phyloP scores from a whole-genome alignment of 2,329 filamentous ascomycete species.

The Trichophyton equinum region DNA sequence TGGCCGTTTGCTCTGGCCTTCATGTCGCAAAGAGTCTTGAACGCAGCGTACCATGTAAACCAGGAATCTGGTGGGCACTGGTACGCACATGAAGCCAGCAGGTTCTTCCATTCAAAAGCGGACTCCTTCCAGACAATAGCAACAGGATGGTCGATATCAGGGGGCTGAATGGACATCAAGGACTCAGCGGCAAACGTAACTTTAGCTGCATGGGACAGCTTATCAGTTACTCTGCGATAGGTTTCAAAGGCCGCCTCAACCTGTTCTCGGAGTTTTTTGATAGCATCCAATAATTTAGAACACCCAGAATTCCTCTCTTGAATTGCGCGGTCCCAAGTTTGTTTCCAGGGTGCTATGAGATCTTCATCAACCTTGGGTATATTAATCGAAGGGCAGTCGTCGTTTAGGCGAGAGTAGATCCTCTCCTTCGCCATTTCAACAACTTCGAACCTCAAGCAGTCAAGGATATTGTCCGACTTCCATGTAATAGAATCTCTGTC shows the following conservation, averaged over 20 bases:
- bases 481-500: not conserved
- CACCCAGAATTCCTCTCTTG: not conserved
- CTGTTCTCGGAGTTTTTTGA: conserved; percentile 9
- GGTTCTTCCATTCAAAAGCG: conserved; percentile 20
- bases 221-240: not conserved
- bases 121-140: conserved; percentile 25
- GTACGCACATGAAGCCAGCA: conserved; percentile 32
- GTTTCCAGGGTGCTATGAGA: conserved; percentile 23
- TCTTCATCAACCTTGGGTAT: conserved; percentile 22
- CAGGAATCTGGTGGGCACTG: not conserved
- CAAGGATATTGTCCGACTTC: conserved; percentile 30
- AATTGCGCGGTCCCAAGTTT: conserved; percentile 16
- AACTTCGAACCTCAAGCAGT: conserved; percentile 34
- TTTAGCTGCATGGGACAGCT: conserved; percentile 14
- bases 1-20: conserved; percentile 16
- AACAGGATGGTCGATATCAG: conserved; percentile 22
- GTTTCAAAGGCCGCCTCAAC: conserved; percentile 13
- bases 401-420: conserved; percentile 23
- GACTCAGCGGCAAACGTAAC: conserved; percentile 21
- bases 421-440: conserved; percentile 21
- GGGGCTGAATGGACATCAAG: conserved; percentile 22
- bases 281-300: conserved; percentile 11
- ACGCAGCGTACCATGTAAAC: conserved; percentile 19
- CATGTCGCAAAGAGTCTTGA: conserved; percentile 20
- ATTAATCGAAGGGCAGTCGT: conserved; percentile 17